phyloP scores from a whole-genome alignment of 2,329 filamentous ascomycete species.

The Westerdykella sp. region DNA sequence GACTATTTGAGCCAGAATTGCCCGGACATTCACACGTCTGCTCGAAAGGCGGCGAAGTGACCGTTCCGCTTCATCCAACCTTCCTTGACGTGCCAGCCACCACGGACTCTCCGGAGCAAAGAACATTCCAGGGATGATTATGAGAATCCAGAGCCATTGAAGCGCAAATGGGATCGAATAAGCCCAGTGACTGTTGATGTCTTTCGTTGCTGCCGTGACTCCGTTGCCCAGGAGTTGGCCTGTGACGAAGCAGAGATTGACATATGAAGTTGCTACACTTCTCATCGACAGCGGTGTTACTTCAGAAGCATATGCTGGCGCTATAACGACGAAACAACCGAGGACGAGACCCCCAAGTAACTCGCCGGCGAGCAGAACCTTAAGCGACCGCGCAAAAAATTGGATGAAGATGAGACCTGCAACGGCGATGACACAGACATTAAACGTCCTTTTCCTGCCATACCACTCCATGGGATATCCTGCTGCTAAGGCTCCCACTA shows the following conservation, averaged over 20 bases:
- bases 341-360: slow-evolving; percentile 54
- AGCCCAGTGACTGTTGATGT: slow-evolving; percentile 50
- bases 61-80: slow-evolving; percentile 57
- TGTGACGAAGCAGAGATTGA: slow-evolving; percentile 58
- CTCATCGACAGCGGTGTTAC: slow-evolving; percentile 55
- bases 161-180: slow-evolving; percentile 59
- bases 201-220: slow-evolving; percentile 32
- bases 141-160: slow-evolving; percentile 68
- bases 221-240: slow-evolving; percentile 52
- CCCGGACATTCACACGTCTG: slow-evolving; percentile 34
- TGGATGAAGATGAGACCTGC: slow-evolving; percentile 54
- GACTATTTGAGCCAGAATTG: slow-evolving; percentile 77
- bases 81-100: slow-evolving; percentile 65
- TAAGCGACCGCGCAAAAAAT: slow-evolving; percentile 54
- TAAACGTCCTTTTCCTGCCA: slow-evolving; percentile 24
- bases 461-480: slow-evolving; percentile 37
- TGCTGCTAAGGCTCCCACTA: slow-evolving; percentile 47
- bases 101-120: slow-evolving; percentile 66
- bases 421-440: slow-evolving; percentile 13
- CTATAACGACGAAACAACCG: slow-evolving; percentile 54
- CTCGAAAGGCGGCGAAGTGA: slow-evolving; percentile 60
- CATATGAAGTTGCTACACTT: slow-evolving; percentile 53
- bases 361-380: slow-evolving; percentile 55
- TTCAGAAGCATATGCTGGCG: slow-evolving; percentile 61
- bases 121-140: slow-evolving; percentile 56